These are phyloP conservation scores for Daldinia vernicosa DNA, from an alignment of 495 filamentous ascomycete species.

Conservation along the genomic window DNA sequence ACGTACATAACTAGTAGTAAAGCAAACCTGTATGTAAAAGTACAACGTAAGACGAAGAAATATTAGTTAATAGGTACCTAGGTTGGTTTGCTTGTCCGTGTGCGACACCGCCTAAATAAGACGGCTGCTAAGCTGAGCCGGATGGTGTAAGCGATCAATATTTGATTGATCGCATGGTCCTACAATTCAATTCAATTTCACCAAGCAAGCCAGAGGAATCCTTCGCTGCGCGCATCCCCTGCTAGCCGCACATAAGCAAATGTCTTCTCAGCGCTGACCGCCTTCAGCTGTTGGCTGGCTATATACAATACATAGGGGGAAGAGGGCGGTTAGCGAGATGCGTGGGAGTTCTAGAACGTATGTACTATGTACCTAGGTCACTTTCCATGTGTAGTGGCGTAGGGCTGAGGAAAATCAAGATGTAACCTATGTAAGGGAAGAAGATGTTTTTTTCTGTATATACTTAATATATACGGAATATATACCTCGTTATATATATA, in stretches of 20 bases:
- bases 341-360: not conserved
- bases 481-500: no score
- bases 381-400: slow-evolving; percentile 1
- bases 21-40: not conserved
- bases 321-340: not conserved
- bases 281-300: not conserved
- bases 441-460: not conserved
- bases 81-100: not conserved
- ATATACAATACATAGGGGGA: no score
- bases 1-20: no score
- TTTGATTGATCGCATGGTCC: slow-evolving; percentile 2
- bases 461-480: no score
- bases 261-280: not conserved
- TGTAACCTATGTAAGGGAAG: not conserved
- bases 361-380: not conserved
- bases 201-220: not conserved
- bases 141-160: not conserved
- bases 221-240: not conserved
- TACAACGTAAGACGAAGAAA: not conserved
- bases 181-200: not conserved
- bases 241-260: not conserved
- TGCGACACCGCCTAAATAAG: not conserved
- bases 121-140: not conserved
- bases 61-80: no score
- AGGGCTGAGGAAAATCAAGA: slow-evolving; percentile 4